phyloP scores from a whole-genome alignment of 208 protist species.

The Strigomonas culicis region DNA sequence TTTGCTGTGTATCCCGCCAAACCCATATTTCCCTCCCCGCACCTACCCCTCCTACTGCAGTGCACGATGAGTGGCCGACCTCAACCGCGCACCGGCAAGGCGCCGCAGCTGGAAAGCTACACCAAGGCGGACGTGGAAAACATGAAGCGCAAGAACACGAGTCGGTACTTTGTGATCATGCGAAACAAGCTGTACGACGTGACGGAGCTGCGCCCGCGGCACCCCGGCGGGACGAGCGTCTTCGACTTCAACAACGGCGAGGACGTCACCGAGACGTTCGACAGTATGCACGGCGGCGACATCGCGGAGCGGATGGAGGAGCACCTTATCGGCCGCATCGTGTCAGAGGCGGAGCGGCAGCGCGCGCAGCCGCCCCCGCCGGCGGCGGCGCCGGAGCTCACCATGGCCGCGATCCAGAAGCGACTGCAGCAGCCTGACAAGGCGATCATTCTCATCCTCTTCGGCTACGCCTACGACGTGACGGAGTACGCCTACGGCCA shows the following conservation, averaged over 20 bases:
- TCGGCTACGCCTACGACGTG: constrained; percentile 52
- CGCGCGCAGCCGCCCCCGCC: neutral
- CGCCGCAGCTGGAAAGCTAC: neutral
- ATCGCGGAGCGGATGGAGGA: constrained; percentile 14
- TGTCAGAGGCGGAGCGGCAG: neutral
- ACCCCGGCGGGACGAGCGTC: constrained; percentile 70
- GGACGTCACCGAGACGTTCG: constrained; percentile 31
- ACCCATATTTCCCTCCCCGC: too few species aligned
- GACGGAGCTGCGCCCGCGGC: constrained; percentile 58
- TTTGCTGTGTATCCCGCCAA: too few species aligned
- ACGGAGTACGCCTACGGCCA: constrained; percentile 40
- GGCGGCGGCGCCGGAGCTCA: constrained; percentile 10
- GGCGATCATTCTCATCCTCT: constrained; percentile 39
- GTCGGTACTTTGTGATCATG: constrained; percentile 29
- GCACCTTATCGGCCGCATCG: constrained; percentile 19
- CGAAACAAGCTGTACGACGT: constrained; percentile 85
- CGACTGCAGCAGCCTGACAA: constrained; percentile 20
- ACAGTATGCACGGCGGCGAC: constrained; percentile 21
- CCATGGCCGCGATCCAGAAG: constrained; percentile 20
- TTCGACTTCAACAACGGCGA: constrained; percentile 35
- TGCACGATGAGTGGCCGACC: too few species aligned
- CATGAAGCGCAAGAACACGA: constrained; percentile 10
- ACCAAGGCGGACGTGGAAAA: constrained; percentile 14
- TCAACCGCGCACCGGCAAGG: too few species aligned
- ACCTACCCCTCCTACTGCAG: too few species aligned